Base-by-base conservation (phyloP, 768 basidiomycete species). In the Sarcomyxa edulis region DNA sequence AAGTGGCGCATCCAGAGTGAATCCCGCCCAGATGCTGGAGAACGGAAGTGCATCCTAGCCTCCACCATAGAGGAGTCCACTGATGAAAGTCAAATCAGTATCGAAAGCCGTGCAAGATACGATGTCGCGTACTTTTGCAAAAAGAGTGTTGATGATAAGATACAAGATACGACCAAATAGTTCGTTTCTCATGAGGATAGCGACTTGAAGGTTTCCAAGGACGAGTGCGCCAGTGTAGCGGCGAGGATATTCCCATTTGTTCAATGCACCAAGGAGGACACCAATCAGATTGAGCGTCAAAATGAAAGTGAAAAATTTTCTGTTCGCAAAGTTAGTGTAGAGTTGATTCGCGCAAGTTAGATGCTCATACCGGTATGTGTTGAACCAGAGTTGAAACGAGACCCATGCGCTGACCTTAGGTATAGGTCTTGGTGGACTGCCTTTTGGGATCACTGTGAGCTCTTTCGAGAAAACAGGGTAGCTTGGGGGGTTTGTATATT, bases 21-120 rank as follows among this genome's bases (percentile, higher is more conserved):
- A 89, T 85, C 15, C 87, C 87, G 5, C 87, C 87, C 10, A 90
- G 72, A 54, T 90, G 87, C 65, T 83, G 70, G 15, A 88, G 67
- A 5, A 76, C 67, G 12, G 84, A 86, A 6, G 85, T 88, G 54
- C 81, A 84, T 21, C 64, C 80, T 6, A 87, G 66, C 37, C 85
- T 71, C 51, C 76, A 85, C 60, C 61, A 66, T 19, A 81, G 59
- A 4, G 79, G 79, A 3, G 79, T 49, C 78, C 78, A 81, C 50
- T 48, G 11, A 27, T 1, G 19, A 31, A 7, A 32, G 15, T 6
- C 15, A 16, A 14, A 9, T 23, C 15, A 12, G 16, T 44, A 22
- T 12, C 26, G 31, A 29, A 24, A 7, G 11, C 25, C 14, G 20
- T 26, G 5, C 4, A 15, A n/a, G 21, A 26, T 7, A 10, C 16